A percentile compares a stretch with the other conserved stretches of the same genome.
phyloP scores from a whole-genome alignment of 129 eudicot species.

The Calendula officinalis region DNA sequence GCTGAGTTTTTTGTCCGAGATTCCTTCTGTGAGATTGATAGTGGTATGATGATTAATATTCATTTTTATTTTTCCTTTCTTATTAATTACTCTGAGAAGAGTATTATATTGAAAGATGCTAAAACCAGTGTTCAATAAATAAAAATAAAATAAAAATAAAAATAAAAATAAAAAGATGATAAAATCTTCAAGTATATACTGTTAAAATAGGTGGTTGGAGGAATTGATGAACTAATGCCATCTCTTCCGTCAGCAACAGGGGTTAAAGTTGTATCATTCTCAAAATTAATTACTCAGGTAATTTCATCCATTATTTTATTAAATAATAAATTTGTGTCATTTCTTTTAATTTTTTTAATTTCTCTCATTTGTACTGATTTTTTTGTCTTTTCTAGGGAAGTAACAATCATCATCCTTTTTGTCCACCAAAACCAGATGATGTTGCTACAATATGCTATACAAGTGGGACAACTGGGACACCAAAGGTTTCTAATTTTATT shows the following conservation, averaged over 20 bases:
- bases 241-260: slow-evolving; percentile 64
- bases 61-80: not conserved
- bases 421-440: slow-evolving; percentile 71
- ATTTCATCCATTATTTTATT: slow-evolving; percentile 10
- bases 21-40: slow-evolving; percentile 74
- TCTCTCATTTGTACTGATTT: slow-evolving; percentile 14
- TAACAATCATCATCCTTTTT: slow-evolving; percentile 49
- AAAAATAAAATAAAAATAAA: not conserved
- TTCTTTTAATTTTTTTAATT: not conserved
- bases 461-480: slow-evolving; percentile 97
- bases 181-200: slow-evolving; percentile 10
- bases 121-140: too few relatives aligned
- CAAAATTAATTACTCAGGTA: slow-evolving; percentile 69
- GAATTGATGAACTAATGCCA: slow-evolving; percentile 62
- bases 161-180: slow-evolving; percentile 9
- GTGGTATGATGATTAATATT: slow-evolving; percentile 53
- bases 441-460: slow-evolving; percentile 90
- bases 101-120: too few relatives aligned
- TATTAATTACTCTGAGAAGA: not conserved
- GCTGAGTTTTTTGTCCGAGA: slow-evolving; percentile 80
- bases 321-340: not conserved
- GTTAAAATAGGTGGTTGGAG: slow-evolving; percentile 76
- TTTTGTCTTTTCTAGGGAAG: slow-evolving; percentile 50
- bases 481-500: slow-evolving; percentile 56
- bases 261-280: slow-evolving; percentile 63